These are phyloP conservation scores for Chlorella sp. DNA, from an alignment of 139 green algal genomes.

Conservation along the genomic window DNA sequence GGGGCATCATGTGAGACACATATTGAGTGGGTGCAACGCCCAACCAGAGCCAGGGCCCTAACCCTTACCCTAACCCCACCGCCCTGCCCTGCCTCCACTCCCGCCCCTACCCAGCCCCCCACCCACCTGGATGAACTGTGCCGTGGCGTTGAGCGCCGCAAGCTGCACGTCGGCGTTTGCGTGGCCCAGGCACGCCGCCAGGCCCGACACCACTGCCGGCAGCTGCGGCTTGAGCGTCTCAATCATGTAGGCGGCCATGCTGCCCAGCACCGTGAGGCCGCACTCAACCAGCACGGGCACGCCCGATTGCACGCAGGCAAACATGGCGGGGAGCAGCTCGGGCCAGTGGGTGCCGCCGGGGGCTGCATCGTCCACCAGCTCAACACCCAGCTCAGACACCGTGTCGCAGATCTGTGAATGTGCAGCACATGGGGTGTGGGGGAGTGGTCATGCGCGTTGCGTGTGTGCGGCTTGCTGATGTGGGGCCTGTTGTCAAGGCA, in stretches of 20 bases:
- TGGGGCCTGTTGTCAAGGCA: no score
- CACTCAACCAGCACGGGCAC: constrained; percentile 36
- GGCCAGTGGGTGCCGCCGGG: constrained; percentile 58
- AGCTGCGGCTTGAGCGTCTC: constrained; percentile 59
- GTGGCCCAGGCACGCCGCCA: constrained; percentile 38
- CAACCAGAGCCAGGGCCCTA: no score
- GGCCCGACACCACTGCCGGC: constrained; percentile 37
- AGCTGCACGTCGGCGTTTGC: constrained; percentile 49
- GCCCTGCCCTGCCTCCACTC: no score
- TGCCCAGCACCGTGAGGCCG: constrained; percentile 61
- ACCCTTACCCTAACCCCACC: no score
- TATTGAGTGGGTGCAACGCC: no score
- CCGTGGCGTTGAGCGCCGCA: constrained; percentile 63
- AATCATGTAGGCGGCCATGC: constrained; percentile 69
- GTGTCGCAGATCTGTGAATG: constrained; percentile 72
- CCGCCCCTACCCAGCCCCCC: no score
- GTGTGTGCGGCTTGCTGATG: no score
- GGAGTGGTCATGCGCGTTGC: no score
- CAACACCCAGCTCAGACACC: constrained; percentile 72
- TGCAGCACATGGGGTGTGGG: constrained; percentile 3
- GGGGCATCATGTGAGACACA: neutral
- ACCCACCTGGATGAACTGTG: constrained; percentile 61
- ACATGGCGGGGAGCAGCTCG: constrained; percentile 91
- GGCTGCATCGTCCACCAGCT: constrained; percentile 38
- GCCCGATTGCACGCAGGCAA: constrained; percentile 27